A percentile compares a stretch with the other conserved stretches of the same genome.
Evolutionary conservation across 306 rosid genomes (phyloP).

Genomic region (Quercus agrifolia): DNA sequence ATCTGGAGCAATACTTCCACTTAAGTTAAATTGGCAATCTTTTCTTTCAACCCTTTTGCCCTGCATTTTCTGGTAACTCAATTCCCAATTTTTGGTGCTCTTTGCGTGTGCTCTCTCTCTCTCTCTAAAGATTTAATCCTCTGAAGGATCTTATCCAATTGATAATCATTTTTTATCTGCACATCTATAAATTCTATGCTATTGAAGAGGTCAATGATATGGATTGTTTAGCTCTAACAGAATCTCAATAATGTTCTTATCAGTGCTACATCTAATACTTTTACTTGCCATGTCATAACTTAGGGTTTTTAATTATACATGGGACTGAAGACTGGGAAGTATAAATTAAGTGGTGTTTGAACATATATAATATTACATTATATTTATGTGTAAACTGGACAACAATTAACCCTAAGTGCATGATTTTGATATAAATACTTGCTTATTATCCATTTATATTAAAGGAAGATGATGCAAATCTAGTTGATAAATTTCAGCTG

Average conservation of each 20-base stretch:
- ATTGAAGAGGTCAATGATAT: too few species aligned
- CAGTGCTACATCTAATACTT: too few species aligned
- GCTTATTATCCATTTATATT: background rate
- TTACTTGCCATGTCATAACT: too few species aligned
- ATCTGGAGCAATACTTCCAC: background rate
- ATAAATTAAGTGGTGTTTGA: too few species aligned
- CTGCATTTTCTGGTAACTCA: background rate
- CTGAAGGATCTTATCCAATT: background rate
- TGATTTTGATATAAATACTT: background rate
- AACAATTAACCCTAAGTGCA: background rate
- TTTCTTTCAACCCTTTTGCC: background rate
- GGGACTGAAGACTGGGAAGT: too few species aligned
- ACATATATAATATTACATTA: too few species aligned
- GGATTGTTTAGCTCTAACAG: too few species aligned
- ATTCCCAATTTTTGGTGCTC: background rate
- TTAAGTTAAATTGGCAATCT: background rate
- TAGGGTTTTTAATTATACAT: too few species aligned
- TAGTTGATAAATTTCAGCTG: constrained; percentile 16
- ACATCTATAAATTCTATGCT: too few species aligned
- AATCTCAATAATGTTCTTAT: too few species aligned
- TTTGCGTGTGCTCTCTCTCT: background rate
- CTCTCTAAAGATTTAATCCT: background rate
- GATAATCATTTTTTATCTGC: background rate
- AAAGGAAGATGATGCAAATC: background rate
- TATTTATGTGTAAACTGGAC: too few species aligned